phyloP scores from a whole-genome alignment of 768 basidiomycete species.

The Cubamyces sp. region DNA sequence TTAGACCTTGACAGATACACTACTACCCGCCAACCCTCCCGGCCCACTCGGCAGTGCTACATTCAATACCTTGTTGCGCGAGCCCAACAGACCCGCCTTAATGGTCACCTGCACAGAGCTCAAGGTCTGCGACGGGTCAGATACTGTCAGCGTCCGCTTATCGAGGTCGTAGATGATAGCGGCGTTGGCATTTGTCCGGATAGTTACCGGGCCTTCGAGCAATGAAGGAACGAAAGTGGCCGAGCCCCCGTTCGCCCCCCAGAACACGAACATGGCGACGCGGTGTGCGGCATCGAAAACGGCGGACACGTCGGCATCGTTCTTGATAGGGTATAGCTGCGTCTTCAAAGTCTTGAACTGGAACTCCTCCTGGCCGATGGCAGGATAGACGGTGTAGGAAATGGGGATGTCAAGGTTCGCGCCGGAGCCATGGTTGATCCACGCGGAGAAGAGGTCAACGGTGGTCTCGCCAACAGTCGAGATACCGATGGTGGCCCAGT shows the following conservation, averaged over 20 bases:
- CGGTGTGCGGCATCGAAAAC: conserved; percentile 47
- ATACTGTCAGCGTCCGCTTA: conserved; percentile 52
- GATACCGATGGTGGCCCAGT: conserved; percentile 66
- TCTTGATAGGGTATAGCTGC: conserved; percentile 44
- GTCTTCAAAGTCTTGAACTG: conserved; percentile 38
- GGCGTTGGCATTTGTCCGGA: conserved; percentile 45
- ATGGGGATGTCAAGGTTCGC: conserved; percentile 37
- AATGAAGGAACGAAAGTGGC: conserved; percentile 39
- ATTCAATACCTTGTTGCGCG: conserved; percentile 35
- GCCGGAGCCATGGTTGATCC: conserved; percentile 49
- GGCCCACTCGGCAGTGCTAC: conserved; percentile 46
- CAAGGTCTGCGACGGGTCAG: conserved; percentile 68
- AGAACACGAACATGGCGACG: conserved; percentile 58
- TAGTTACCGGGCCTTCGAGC: conserved; percentile 37
- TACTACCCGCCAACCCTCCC: conserved; percentile 54
- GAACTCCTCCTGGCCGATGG: conserved; percentile 45
- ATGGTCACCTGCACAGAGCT: conserved; percentile 43
- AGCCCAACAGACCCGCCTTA: conserved; percentile 24
- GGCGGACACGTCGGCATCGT: conserved; percentile 54
- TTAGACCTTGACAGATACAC: conserved; percentile 38
- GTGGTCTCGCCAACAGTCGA: conserved; percentile 60
- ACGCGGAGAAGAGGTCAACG: conserved; percentile 68
- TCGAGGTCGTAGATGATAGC: conserved; percentile 48
- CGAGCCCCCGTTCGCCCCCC: conserved; percentile 52
- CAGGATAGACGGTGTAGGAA: conserved; percentile 63